Conservation (phyloP, 805 yeast species). For the Kodamaea nitidulidarum region DNA sequence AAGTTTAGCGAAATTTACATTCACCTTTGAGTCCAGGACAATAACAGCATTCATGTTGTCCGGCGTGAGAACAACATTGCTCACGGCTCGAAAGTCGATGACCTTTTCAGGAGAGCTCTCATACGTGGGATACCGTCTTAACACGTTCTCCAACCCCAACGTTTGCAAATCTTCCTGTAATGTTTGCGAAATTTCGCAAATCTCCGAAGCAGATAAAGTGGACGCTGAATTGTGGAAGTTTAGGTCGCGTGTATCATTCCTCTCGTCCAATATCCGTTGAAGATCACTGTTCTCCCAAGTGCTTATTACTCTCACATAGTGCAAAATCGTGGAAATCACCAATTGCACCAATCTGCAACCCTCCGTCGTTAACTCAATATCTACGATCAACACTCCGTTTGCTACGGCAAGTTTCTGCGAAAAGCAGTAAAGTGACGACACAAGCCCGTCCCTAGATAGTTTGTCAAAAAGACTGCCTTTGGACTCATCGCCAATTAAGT, state of each 20-base stretch:
- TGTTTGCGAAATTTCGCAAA: conserved; percentile 34
- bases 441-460: conserved; percentile 42
- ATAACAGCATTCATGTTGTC: conserved; percentile 19
- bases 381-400: conserved; percentile 44
- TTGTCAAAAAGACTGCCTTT: conserved; percentile 43
- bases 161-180: conserved; percentile 34
- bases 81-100: not conserved
- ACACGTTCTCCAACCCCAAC: conserved; percentile 34
- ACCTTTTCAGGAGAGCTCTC: conserved; percentile 11
- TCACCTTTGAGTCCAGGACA: not conserved
- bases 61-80: conserved; percentile 8
- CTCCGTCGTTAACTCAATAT: conserved; percentile 42
- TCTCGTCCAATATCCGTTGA: conserved; percentile 44
- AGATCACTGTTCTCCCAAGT: conserved; percentile 17
- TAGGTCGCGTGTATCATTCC: conserved; percentile 43
- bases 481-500: conserved; percentile 62
- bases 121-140: conserved; percentile 39
- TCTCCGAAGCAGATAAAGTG: conserved; percentile 43
- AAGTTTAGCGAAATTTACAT: not conserved
- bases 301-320: conserved; percentile 18
- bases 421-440: conserved; percentile 36
- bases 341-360: conserved; percentile 39
- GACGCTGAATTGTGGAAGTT: conserved; percentile 38
- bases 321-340: conserved; percentile 34
- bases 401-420: conserved; percentile 33